Base-by-base conservation (phyloP, 2,329 filamentous ascomycete genomes). In the Exserohilum turcica region DNA sequence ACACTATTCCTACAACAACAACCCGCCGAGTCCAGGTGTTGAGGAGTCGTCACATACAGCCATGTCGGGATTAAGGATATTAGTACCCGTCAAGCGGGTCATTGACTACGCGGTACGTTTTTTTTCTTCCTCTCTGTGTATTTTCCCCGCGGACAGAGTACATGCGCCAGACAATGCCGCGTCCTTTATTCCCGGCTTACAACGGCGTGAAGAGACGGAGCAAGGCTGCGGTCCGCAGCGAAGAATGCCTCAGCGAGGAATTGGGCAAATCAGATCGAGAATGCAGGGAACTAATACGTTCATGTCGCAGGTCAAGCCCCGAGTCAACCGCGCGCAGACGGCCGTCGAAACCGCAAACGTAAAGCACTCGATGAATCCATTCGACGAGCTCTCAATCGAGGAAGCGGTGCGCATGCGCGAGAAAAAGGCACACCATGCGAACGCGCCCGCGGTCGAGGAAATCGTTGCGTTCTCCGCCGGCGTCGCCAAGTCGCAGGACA, bases 281-380 rank as follows among this genome's bases (percentile, higher is more conserved):
- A 18, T n/a, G 3, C 18, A 37, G 19, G 10, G 6, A 36, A 10
- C 21, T 13, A 27, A 44, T 13, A 31, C 21, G 45, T 29, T 12
- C 27, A 18, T 21, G n/a, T 15, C 8, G 10, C 32, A 88, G 86
- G 80, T 88, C 79, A 88, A 88, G 78, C 86, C 86, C 47, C 84
- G 86, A 63, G 85, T 88, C 72, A 88, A 88, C 79, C 86, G 86
- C 65, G 74, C 86, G 61, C 82, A 86, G 78, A 97, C 93, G 57
- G 93, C 86, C 72, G 89, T 99, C 78, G 93, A 97, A 79, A 96
- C 90, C 49, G 83, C 88, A 61, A 90, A 90, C 65, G 92, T 97
- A 71, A 97, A 97, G 79, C 93, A 97, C 84, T 92, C 88, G 74
- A 93, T 99, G 86, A 99, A 97, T 83, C 94, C 94, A 16, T 99